These are phyloP conservation scores for Triticum timopheevii DNA, from an alignment of 176 grass and related monocot genomes.

Conservation along the genomic window DNA sequence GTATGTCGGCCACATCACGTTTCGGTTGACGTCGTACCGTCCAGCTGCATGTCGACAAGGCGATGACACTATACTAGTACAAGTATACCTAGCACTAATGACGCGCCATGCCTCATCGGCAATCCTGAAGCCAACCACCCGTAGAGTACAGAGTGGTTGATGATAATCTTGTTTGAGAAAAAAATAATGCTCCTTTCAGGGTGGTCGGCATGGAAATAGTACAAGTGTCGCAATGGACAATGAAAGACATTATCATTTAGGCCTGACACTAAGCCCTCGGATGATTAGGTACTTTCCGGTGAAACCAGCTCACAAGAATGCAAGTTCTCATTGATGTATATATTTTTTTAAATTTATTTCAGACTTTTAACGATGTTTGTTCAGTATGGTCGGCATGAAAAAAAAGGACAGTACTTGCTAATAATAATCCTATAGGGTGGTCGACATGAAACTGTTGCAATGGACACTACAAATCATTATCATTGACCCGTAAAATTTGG, in stretches of 20 bases:
- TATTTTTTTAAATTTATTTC: too few relatives aligned
- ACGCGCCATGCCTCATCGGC: neutral
- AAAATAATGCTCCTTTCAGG: too few relatives aligned
- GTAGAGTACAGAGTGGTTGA: neutral
- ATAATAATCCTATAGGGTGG: too few relatives aligned
- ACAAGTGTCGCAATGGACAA: too few relatives aligned
- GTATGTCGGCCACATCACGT: neutral
- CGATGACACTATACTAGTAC: neutral
- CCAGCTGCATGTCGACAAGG: neutral
- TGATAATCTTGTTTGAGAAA: neutral
- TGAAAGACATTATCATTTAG: too few relatives aligned
- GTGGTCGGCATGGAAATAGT: too few relatives aligned
- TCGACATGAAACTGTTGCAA: neutral
- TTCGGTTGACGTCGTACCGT: neutral
- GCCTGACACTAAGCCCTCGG: too few relatives aligned
- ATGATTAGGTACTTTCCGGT: too few relatives aligned
- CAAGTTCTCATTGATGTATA: too few relatives aligned
- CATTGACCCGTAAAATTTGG: neutral
- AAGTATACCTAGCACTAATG: neutral
- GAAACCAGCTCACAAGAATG: fast-evolving
- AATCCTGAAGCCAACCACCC: neutral
- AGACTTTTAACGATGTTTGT: too few relatives aligned
- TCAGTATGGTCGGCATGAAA: too few relatives aligned
- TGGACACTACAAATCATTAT: neutral
- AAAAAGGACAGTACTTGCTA: too few relatives aligned